These are phyloP conservation scores for Margaritispora aquatica DNA, from an alignment of 495 filamentous ascomycete species.

Conservation along the genomic window DNA sequence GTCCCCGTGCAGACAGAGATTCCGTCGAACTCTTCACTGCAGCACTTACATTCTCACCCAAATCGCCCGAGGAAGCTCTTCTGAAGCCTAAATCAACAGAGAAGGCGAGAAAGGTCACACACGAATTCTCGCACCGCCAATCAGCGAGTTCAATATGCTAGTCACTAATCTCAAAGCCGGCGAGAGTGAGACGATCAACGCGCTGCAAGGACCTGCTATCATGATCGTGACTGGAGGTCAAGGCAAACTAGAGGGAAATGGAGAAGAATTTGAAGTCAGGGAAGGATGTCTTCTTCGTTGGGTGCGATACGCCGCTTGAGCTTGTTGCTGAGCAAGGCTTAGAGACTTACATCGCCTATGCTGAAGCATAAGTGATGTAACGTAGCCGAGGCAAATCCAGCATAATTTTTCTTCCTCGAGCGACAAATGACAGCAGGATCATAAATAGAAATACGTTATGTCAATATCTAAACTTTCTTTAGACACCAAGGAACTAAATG, in stretches of 20 bases:
- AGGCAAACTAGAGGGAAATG: constrained; percentile 51
- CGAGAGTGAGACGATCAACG: constrained; percentile 51
- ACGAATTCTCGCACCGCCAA: constrained; percentile 57
- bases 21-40: constrained; percentile 55
- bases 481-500: too few relatives aligned
- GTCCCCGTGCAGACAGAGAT: constrained; percentile 56
- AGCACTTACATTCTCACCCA: constrained; percentile 56
- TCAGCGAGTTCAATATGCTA: constrained; percentile 68
- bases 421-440: too few relatives aligned
- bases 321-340: constrained; percentile 10
- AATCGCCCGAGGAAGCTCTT: constrained; percentile 45
- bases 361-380: constrained; percentile 8
- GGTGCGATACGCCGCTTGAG: constrained; percentile 14
- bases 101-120: constrained; percentile 54
- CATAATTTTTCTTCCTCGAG: too few relatives aligned
- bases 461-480: too few relatives aligned
- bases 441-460: too few relatives aligned
- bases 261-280: constrained; percentile 44
- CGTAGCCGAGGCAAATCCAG: not conserved
- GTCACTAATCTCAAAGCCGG: constrained; percentile 48
- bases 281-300: constrained; percentile 69
- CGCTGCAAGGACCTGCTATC: constrained; percentile 57
- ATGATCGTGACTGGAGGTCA: constrained; percentile 57
- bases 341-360: constrained; percentile 16
- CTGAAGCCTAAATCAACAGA: constrained; percentile 41